These are phyloP conservation scores for Hura crepitans DNA, from an alignment of 441 rosid species.

Conservation along the genomic window DNA sequence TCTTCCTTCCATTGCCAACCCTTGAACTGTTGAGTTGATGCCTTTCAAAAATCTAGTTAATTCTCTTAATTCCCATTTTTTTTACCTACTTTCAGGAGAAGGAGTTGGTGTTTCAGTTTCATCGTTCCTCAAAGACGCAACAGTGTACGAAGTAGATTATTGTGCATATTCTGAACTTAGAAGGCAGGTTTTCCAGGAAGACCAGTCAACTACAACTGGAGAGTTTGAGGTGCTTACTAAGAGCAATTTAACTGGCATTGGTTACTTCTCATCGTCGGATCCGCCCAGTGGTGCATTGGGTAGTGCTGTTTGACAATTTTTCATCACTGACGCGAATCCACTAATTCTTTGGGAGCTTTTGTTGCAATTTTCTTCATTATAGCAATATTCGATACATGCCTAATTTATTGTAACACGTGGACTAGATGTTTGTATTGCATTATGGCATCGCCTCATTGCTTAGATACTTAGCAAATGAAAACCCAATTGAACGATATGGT, in stretches of 20 bases:
- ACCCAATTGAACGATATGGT: neutral
- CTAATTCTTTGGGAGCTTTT: neutral
- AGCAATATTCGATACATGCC: neutral
- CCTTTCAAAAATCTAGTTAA: neutral
- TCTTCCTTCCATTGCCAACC: neutral
- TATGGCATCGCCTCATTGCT: constrained; percentile 3
- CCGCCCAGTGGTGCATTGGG: neutral
- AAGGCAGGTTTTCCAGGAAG: constrained; percentile 35
- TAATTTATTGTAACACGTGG: neutral
- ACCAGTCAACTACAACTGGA: constrained; percentile 36
- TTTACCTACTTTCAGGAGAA: constrained; percentile 52
- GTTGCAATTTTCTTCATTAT: neutral
- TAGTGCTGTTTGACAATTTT: constrained; percentile 10
- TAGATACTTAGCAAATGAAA: constrained; percentile 5
- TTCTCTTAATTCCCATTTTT: neutral
- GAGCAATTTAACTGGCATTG: constrained; percentile 33
- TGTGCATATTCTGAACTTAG: constrained; percentile 59
- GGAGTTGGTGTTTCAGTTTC: constrained; percentile 69
- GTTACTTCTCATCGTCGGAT: constrained; percentile 20
- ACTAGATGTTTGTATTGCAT: neutral
- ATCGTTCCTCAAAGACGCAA: constrained; percentile 40
- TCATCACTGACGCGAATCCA: neutral
- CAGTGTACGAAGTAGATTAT: constrained; percentile 53
- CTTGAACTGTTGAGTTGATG: neutral
- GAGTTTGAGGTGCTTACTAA: constrained; percentile 42